These are phyloP conservation scores for Daldinia sp. DNA, from an alignment of 2,329 filamentous ascomycete species.

Conservation along the genomic window DNA sequence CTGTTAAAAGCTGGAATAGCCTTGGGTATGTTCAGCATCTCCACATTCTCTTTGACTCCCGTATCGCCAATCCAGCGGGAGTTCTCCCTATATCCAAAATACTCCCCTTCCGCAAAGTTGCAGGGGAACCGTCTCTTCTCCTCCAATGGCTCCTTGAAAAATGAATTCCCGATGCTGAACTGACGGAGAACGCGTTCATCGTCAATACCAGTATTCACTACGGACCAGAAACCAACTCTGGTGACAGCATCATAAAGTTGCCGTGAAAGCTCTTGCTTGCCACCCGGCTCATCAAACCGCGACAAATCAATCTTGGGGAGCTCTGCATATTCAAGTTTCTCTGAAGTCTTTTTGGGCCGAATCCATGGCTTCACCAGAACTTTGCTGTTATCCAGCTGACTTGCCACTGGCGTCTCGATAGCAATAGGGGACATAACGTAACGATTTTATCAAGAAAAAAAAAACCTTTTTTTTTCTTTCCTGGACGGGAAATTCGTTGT, in stretches of 20 bases:
- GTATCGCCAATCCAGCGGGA: constrained; percentile 53
- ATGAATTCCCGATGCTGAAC: constrained; percentile 44
- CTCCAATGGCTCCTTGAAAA: constrained; percentile 43
- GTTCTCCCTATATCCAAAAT: constrained; percentile 53
- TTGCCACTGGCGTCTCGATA: constrained; percentile 33
- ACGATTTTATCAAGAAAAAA: background rate
- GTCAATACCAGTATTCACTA: constrained; percentile 44
- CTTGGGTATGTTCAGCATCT: constrained; percentile 57
- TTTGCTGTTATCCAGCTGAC: constrained; percentile 17
- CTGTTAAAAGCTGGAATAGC: constrained; percentile 43
- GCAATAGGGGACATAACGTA: constrained; percentile 48
- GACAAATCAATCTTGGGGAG: constrained; percentile 66
- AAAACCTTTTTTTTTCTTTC: background rate
- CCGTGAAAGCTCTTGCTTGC: constrained; percentile 62
- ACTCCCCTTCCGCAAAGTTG: constrained; percentile 49
- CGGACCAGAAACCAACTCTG: constrained; percentile 61
- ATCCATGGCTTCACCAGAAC: constrained; percentile 51
- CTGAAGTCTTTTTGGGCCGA: constrained; percentile 48
- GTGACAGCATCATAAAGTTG: constrained; percentile 64
- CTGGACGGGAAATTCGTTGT: background rate
- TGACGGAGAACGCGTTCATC: constrained; percentile 45
- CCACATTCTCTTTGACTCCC: constrained; percentile 61
- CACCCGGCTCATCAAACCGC: constrained; percentile 62
- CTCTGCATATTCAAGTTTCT: constrained; percentile 60
- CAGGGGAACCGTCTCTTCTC: constrained; percentile 46